These are phyloP conservation scores for Aspergillus amoenus DNA, from an alignment of 2,329 filamentous ascomycete genomes.

Conservation along the genomic window DNA sequence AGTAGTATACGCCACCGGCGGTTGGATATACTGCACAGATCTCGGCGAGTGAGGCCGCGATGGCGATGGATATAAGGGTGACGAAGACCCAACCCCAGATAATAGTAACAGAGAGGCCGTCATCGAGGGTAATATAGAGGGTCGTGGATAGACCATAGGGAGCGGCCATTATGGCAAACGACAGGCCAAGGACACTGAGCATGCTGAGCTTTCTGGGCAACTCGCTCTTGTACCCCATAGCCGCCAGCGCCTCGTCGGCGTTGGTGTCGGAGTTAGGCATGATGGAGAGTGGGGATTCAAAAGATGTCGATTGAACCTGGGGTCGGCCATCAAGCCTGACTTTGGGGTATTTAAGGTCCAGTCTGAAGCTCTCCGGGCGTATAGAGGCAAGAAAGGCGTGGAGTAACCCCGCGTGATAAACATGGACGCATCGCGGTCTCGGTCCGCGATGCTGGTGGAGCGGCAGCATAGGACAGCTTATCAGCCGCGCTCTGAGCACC, in stretches of 20 bases:
- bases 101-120: conserved; percentile 68
- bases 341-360: too few relatives aligned
- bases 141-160: conserved; percentile 68
- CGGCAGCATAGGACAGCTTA: too few relatives aligned
- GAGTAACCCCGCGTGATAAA: too few relatives aligned
- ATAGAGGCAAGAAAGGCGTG: too few relatives aligned
- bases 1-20: conserved; percentile 69
- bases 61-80: conserved; percentile 61
- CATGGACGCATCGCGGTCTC: too few relatives aligned
- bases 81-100: conserved; percentile 70
- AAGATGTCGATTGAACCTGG: background rate
- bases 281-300: background rate
- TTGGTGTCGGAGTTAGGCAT: conserved; percentile 29
- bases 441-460: too few relatives aligned
- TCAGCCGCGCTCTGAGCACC: too few relatives aligned
- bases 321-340: too few relatives aligned
- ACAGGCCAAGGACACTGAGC: conserved; percentile 66
- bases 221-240: conserved; percentile 68
- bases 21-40: conserved; percentile 70
- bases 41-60: conserved; percentile 67
- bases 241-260: conserved; percentile 61
- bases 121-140: conserved; percentile 66
- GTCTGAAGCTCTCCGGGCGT: rapidly evolving
- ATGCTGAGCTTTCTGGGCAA: conserved; percentile 67
- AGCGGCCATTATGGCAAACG: conserved; percentile 74